phyloP scores from a whole-genome alignment of 768 basidiomycete species.

The Phanerochaete sordida region DNA sequence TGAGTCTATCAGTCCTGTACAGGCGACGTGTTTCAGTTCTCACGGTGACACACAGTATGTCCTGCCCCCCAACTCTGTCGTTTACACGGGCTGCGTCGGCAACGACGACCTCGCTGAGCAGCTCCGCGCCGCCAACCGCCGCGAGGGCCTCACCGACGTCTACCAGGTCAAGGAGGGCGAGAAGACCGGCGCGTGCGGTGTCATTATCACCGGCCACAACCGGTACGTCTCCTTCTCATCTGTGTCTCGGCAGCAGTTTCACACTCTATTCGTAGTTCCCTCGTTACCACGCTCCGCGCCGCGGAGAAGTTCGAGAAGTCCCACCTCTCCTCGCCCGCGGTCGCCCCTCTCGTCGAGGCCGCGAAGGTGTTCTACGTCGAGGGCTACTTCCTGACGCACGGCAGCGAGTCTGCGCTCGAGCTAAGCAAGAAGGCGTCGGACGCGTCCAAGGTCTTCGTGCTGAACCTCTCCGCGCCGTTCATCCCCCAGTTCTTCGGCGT shows the following conservation, averaged over 20 bases:
- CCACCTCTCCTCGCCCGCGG: conserved; percentile 71
- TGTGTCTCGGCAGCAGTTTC: not conserved
- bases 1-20: conserved; percentile 37
- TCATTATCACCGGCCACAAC: conserved; percentile 90
- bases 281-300: conserved; percentile 86
- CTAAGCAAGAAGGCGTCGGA: conserved; percentile 75
- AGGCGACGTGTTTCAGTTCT: not conserved
- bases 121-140: conserved; percentile 84
- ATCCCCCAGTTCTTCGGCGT: conserved; percentile 89
- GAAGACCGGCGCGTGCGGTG: conserved; percentile 95
- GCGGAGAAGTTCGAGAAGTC: conserved; percentile 87
- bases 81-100: conserved; percentile 93
- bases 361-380: conserved; percentile 93
- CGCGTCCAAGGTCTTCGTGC: conserved; percentile 79
- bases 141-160: conserved; percentile 83
- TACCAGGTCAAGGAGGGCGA: conserved; percentile 86
- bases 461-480: conserved; percentile 98
- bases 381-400: conserved; percentile 97
- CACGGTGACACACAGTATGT: conserved; percentile 65
- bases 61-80: conserved; percentile 83
- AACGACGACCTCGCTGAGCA: conserved; percentile 90
- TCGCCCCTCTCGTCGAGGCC: conserved; percentile 72
- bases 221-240: conserved; percentile 46
- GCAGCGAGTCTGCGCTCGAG: conserved; percentile 63
- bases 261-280: conserved; percentile 51